Conservation (phyloP, 768 basidiomycete species). For the Mycena floridula region DNA sequence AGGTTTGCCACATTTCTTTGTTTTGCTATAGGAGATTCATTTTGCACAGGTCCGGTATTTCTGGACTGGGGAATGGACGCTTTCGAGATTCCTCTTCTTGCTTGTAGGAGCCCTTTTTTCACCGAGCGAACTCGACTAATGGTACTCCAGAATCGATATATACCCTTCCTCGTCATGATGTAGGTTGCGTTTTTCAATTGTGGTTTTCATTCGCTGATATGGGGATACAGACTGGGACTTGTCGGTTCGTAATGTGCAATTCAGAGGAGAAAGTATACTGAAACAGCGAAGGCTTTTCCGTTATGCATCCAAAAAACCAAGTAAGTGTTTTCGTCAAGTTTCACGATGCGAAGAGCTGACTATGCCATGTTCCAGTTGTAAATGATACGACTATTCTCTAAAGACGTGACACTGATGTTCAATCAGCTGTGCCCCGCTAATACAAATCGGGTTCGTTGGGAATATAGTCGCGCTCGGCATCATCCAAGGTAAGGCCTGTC, state of each 20-base stretch:
- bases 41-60: constrained; percentile 28
- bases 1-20: constrained; percentile 17
- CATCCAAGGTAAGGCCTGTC: constrained; percentile 24
- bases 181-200: constrained; percentile 7
- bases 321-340: constrained; percentile 11
- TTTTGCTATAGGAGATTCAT: not conserved
- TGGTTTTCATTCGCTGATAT: constrained; percentile 2
- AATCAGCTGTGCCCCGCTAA: constrained; percentile 21
- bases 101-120: constrained; percentile 17
- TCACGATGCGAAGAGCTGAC: too few relatives aligned
- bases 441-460: constrained; percentile 18
- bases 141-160: constrained; percentile 25
- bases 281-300: constrained; percentile 15
- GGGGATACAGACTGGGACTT: constrained; percentile 11
- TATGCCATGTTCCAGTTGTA: too few relatives aligned
- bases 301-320: constrained; percentile 17
- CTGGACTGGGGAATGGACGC: constrained; percentile 30
- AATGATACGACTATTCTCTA: too few relatives aligned
- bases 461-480: constrained; percentile 23
- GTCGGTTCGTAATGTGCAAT: constrained; percentile 11
- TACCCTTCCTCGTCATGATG: constrained; percentile 20
- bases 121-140: not conserved
- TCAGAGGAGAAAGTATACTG: not conserved
- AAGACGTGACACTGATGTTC: not conserved
- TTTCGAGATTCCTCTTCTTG: constrained; percentile 31